Evolutionary conservation across 2,329 filamentous ascomycete species (phyloP).

Genomic region (Xylariaceae sp.): DNA sequence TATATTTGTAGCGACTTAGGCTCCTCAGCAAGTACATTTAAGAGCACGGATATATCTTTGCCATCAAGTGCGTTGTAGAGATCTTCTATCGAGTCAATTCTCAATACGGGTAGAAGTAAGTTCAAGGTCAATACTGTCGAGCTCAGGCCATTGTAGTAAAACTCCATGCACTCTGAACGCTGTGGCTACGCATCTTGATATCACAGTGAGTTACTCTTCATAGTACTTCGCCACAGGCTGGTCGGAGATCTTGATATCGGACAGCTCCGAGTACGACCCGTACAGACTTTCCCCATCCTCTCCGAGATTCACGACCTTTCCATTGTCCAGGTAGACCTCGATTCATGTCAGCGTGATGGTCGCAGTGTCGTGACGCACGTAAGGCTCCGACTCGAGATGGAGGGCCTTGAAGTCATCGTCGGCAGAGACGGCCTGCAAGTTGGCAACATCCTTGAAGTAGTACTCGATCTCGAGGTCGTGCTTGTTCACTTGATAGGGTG

Average conservation of each 20-base stretch:
- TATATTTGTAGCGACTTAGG: no score
- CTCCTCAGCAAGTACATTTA: no score
- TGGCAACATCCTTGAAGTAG: slow-evolving; percentile 16
- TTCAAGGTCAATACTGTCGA: no score
- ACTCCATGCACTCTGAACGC: no score
- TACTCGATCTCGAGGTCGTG: slow-evolving; percentile 18
- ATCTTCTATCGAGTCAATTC: no score
- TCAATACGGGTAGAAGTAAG: no score
- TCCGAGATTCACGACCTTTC: slow-evolving; percentile 12
- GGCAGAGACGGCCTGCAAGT: slow-evolving; percentile 12
- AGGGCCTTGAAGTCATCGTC: slow-evolving; percentile 16
- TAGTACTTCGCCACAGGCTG: slow-evolving; percentile 12
- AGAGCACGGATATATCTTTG: no score
- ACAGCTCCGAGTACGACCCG: slow-evolving; percentile 13
- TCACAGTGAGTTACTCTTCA: background rate
- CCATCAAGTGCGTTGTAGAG: no score
- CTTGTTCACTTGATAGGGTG: slow-evolving; percentile 11
- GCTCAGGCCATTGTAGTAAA: no score
- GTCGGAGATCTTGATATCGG: slow-evolving; percentile 11
- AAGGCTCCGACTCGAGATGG: slow-evolving; percentile 13
- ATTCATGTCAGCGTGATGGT: slow-evolving; percentile 12
- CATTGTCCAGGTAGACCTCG: slow-evolving; percentile 17
- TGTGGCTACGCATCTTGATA: no score
- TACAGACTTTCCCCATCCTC: slow-evolving; percentile 11
- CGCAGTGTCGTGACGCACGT: slow-evolving; percentile 6